Evolutionary conservation across 257 asterid genomes (phyloP).

Genomic region (Capsicum chinense): DNA sequence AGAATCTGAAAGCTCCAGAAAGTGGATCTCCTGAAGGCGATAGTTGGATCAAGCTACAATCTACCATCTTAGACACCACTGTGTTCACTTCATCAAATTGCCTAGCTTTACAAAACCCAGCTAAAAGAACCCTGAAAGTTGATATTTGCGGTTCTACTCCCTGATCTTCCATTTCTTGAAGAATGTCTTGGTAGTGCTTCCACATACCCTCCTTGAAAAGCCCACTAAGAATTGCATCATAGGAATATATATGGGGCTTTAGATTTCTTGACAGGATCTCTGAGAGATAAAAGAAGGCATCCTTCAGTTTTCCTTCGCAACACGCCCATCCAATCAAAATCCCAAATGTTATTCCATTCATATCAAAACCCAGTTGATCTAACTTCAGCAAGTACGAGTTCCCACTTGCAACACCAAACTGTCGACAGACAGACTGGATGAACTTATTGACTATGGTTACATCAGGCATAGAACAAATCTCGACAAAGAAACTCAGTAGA

Average conservation of each 20-base stretch:
- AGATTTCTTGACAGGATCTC: slow-evolving; percentile 63
- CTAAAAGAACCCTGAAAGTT: slow-evolving; percentile 70
- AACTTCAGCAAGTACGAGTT: slow-evolving; percentile 55
- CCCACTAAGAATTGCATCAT: slow-evolving; percentile 81
- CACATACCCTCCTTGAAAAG: slow-evolving; percentile 73
- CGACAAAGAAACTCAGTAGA: slow-evolving; percentile 62
- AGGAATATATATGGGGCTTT: slow-evolving; percentile 66
- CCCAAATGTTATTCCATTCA: slow-evolving; percentile 68
- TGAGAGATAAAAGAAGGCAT: slow-evolving; percentile 60
- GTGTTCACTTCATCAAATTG: slow-evolving; percentile 67
- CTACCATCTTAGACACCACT: slow-evolving; percentile 61
- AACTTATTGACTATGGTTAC: slow-evolving; percentile 60
- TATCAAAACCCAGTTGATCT: slow-evolving; percentile 62
- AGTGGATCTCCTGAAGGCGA: slow-evolving; percentile 60
- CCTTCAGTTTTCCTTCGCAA: slow-evolving; percentile 61
- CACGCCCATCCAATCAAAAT: slow-evolving; percentile 83
- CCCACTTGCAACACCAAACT: slow-evolving; percentile 62
- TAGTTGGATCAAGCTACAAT: slow-evolving; percentile 45
- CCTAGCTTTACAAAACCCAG: slow-evolving; percentile 73
- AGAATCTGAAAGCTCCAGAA: slow-evolving; percentile 50
- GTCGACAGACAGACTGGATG: slow-evolving; percentile 56
- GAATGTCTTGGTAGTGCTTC: slow-evolving; percentile 61
- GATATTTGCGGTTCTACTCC: slow-evolving; percentile 58
- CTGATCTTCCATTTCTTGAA: slow-evolving; percentile 74
- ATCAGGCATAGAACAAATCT: slow-evolving; percentile 57